Evolutionary conservation across 257 asterid species (phyloP).

Genomic region (Lantana camara): DNA sequence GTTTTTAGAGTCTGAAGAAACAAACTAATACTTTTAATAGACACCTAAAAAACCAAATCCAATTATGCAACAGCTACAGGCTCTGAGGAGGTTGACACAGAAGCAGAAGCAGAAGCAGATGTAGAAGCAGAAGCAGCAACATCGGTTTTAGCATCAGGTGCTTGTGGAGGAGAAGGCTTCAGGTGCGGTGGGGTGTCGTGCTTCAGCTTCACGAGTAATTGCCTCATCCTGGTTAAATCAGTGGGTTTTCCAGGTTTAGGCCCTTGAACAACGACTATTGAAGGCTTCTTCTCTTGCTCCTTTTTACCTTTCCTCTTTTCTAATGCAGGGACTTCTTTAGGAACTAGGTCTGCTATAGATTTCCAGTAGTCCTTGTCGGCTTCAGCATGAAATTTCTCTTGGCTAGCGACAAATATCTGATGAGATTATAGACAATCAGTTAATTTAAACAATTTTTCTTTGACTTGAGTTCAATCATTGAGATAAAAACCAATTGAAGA

Average conservation of each 20-base stretch:
- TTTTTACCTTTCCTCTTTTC: constrained; percentile 61
- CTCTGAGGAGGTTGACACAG: constrained; percentile 27
- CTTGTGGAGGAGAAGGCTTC: constrained; percentile 46
- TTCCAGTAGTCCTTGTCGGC: constrained; percentile 88
- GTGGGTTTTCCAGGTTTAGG: constrained; percentile 92
- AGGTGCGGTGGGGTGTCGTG: constrained; percentile 75
- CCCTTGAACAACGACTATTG: constrained; percentile 61
- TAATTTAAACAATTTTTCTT: neutral
- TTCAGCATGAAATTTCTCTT: constrained; percentile 76
- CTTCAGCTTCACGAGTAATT: constrained; percentile 72
- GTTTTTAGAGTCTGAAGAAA: constrained; percentile 6
- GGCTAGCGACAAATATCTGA: constrained; percentile 63
- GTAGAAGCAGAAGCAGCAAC: constrained; percentile 22
- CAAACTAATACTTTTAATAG: neutral
- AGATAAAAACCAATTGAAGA: neutral
- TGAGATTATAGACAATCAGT: neutral
- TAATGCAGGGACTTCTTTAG: constrained; percentile 65
- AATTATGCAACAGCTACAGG: constrained; percentile 59
- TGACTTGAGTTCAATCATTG: neutral
- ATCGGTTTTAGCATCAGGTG: constrained; percentile 33
- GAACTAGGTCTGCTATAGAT: constrained; percentile 76
- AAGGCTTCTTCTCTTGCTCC: constrained; percentile 65
- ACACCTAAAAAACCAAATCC: constrained; percentile 2
- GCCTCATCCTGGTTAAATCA: constrained; percentile 76
- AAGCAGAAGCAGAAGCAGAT: constrained; percentile 29